A percentile compares a stretch with the other conserved stretches of the same genome.
Conservation (phyloP, 768 basidiomycete genomes). For the Mycena galopus region DNA sequence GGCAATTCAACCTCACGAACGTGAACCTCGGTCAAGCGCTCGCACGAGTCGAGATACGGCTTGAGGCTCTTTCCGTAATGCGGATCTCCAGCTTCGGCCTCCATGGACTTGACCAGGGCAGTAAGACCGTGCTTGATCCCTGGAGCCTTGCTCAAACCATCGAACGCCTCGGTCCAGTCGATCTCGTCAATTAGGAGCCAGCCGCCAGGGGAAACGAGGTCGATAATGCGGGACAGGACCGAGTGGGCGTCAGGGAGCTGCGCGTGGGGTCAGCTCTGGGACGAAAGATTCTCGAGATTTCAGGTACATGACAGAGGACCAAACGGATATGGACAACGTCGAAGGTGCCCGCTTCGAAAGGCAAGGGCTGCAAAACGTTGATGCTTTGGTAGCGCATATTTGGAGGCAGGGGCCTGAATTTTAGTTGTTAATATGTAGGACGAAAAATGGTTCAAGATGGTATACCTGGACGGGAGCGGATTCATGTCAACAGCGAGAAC, state of each 20-base stretch:
- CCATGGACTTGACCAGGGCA: constrained; percentile 21
- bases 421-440: no score
- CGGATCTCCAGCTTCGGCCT: constrained; percentile 16
- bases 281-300: background rate
- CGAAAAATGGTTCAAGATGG: background rate
- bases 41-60: constrained; percentile 12
- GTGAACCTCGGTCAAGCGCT: background rate
- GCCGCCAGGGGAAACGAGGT: constrained; percentile 41
- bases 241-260: constrained; percentile 38
- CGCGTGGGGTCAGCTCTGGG: constrained; percentile 9
- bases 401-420: constrained; percentile 33
- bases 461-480: constrained; percentile 37
- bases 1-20: constrained; percentile 23
- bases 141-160: constrained; percentile 18
- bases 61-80: constrained; percentile 19
- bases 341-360: constrained; percentile 34
- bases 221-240: constrained; percentile 31
- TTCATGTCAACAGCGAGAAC: constrained; percentile 33
- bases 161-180: background rate
- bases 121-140: constrained; percentile 19
- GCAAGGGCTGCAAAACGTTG: constrained; percentile 36
- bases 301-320: constrained; percentile 37
- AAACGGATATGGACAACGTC: constrained; percentile 43
- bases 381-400: constrained; percentile 38
- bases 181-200: constrained; percentile 43